These are phyloP conservation scores for Moricandia moricandioides DNA, from an alignment of 345 rosid genomes.

Conservation along the genomic window DNA sequence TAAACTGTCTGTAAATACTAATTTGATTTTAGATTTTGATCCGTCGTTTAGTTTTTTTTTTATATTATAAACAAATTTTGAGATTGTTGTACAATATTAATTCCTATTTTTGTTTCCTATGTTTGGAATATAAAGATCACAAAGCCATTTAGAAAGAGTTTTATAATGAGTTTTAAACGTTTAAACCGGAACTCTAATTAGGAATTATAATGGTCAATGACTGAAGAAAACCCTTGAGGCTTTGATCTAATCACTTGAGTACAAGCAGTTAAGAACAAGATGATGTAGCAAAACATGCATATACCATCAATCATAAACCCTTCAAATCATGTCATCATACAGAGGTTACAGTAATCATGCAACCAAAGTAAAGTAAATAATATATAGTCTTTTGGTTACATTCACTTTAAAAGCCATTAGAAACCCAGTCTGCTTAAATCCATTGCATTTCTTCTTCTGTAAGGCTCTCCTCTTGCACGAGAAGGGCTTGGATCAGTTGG, in stretches of 20 bases:
- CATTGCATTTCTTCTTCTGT: constrained; percentile 23
- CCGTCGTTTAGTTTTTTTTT: no score
- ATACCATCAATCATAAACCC: not conserved
- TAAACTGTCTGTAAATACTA: no score
- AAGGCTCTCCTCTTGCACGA: constrained; percentile 17
- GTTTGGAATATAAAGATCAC: not conserved
- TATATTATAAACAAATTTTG: no score
- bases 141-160: not conserved
- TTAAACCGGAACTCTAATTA: not conserved
- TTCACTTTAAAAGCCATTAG: constrained; percentile 1
- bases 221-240: not conserved
- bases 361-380: not conserved
- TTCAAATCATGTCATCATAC: constrained; percentile 12
- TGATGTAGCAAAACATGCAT: constrained; percentile 5
- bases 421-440: constrained; percentile 22
- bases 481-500: constrained; percentile 23
- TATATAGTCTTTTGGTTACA: not conserved
- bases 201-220: not conserved
- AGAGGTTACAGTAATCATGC: constrained; percentile 15
- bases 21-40: no score
- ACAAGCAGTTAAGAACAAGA: not conserved
- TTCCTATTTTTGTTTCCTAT: not conserved
- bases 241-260: not conserved
- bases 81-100: no score
- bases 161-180: not conserved